A percentile compares a stretch with the other conserved stretches of the same genome.
These are phyloP conservation scores for Cinnamomum chago DNA, from an alignment of 164 flowering plant genomes.

Conservation along the genomic window DNA sequence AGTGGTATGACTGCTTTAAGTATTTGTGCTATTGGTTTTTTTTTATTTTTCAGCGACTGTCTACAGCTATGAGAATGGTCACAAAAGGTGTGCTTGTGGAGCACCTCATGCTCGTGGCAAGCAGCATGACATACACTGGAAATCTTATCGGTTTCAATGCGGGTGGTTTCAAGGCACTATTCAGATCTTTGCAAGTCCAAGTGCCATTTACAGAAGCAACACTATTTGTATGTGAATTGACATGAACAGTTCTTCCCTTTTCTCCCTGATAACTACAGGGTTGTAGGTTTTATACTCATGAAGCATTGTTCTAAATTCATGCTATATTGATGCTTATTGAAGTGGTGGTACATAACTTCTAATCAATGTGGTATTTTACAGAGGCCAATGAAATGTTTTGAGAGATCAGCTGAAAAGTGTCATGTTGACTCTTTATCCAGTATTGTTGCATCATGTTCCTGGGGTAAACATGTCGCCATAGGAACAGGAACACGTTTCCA, in stretches of 20 bases:
- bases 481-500: slow-evolving; percentile 91
- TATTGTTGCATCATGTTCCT: slow-evolving; percentile 87
- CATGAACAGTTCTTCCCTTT: not conserved
- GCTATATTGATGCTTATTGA: not conserved
- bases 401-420: slow-evolving; percentile 85
- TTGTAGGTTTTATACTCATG: not conserved
- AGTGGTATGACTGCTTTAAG: no score
- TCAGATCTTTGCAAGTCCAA: slow-evolving; percentile 61
- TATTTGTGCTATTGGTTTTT: no score
- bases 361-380: slow-evolving; percentile 10
- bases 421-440: slow-evolving; percentile 69
- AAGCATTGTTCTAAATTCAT: not conserved
- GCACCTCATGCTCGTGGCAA: slow-evolving; percentile 77
- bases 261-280: not conserved
- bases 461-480: slow-evolving; percentile 88
- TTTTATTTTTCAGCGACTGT: slow-evolving; percentile 58
- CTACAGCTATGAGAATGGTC: slow-evolving; percentile 68
- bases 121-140: slow-evolving; percentile 85
- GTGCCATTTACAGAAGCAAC: slow-evolving; percentile 95
- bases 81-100: slow-evolving; percentile 84
- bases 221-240: slow-evolving; percentile 53
- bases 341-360: not conserved
- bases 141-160: slow-evolving; percentile 73
- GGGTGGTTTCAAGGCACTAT: slow-evolving; percentile 77
- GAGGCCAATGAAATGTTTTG: slow-evolving; percentile 91